phyloP scores from a whole-genome alignment of 106 monocot species.

The Apostasia shenzhenica region DNA sequence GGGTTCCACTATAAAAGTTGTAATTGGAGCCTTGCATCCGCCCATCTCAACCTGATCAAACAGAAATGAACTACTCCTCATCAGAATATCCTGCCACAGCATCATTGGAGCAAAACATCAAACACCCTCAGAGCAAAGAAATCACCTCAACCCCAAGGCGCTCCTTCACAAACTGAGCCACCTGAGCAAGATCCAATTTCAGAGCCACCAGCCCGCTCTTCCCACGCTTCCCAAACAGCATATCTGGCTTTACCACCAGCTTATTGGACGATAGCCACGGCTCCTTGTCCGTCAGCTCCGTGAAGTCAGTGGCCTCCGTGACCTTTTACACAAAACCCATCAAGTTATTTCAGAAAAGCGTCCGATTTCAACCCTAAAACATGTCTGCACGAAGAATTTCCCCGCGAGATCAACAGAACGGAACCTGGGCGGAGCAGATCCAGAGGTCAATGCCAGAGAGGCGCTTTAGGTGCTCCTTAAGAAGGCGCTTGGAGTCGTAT shows the following conservation, averaged over 20 bases:
- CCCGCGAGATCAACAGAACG: background rate
- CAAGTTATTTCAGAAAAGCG: background rate
- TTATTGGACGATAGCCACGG: conserved; percentile 88
- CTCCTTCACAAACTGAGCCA: conserved; percentile 71
- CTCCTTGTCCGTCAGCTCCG: conserved; percentile 43
- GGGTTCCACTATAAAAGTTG: conserved; percentile 94
- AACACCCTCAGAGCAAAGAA: background rate
- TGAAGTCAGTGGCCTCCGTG: conserved; percentile 69
- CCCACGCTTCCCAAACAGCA: conserved; percentile 98
- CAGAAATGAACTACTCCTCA: background rate
- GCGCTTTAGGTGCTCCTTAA: conserved; percentile 62
- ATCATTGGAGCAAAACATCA: background rate
- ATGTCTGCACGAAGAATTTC: background rate
- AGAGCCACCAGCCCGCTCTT: conserved; percentile 94
- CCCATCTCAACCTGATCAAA: conserved; percentile 85
- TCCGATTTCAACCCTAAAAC: background rate
- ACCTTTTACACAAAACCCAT: conserved; percentile 30
- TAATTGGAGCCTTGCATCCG: conserved; percentile 98
- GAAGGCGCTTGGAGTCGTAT: conserved; percentile 66
- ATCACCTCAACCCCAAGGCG: conserved; percentile 80
- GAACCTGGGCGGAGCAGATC: conserved; percentile 48
- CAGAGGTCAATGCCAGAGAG: conserved; percentile 42
- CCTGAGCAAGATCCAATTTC: conserved; percentile 75
- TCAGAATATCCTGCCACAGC: background rate
- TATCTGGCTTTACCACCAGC: conserved; percentile 94